Base-by-base conservation (phyloP, 129 eudicot genomes). In the Rutidosis leptorrhynchoides region DNA sequence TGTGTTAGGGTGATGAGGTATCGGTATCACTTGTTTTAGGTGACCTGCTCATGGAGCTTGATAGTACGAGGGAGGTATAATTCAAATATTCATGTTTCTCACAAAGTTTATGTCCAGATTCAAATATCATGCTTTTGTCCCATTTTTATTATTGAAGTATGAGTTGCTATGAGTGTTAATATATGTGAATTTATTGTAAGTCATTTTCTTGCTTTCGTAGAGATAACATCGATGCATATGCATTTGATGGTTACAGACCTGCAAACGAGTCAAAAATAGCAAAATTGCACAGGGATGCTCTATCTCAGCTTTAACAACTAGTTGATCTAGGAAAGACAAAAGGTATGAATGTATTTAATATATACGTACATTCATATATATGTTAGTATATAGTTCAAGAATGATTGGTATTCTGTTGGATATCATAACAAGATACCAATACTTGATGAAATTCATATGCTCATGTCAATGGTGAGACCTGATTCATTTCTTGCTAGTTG, bases 381-480 rank as follows among this genome's bases (percentile, higher is more conserved):
- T 8, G 22, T 53, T 35, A 26, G 12, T 52, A 7, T 49, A 9
- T 37, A 9, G 37, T 11, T 49, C 28, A 53, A 65, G 48, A 15
- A 24, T 64, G 61, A 53, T 62, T 26, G 45, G 17, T 45, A 45
- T 16, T 40, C 8, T 82, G 55, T 69, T 46, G 24, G 52, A 21
- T 23, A 32, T 27, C 25, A 29, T 67, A 11, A 53, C 85, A 89
- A 97, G 82, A 56, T 54, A 21, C 71, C 84, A 24, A 66, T 89
- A 68, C 67, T 82, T 61, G 95, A 89, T 45, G 90, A 82, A 81
- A 52, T 84, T 45, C 80, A 67, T 79, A 69, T 79, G 74, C 94
- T 94, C 55, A 86, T 80, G 97, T 74, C 81, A 6, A 83, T 67
- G 93, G 99, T 94, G 66, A 73, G 91, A 59, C 64, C 28, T 12